Evolutionary conservation across 225 moss, liverwort and hornwort genomes (phyloP), one percentile per base, ranked within the genome.

Genomic region (Bryum argenteum): DNA sequence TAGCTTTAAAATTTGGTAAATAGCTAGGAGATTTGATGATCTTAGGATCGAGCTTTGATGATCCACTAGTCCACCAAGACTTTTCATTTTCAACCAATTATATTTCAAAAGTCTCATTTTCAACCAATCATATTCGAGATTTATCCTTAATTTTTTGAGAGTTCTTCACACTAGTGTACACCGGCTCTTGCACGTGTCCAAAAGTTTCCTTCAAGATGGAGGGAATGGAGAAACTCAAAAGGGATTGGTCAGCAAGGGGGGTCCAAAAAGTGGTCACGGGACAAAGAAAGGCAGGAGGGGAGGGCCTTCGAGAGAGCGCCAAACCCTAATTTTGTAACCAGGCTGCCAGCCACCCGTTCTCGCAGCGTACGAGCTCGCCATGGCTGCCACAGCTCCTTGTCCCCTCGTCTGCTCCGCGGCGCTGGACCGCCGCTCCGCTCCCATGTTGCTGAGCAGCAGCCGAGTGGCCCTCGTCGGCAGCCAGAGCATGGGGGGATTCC

Each of bases 401-500:
- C 57, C 69, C 0, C 64, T 65, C 45, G 57, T 64, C 68, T 71
- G 70, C 66, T 64, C 73, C 53, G 66, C 61, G 71, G 58, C 66
- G 60, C 75, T 69, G 33, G 60, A 54, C 43, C 80, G 60, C 75
- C 43, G 8, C 15, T 48, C 26, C 11, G 67, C 68, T 48, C 73
- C 85, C 52, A 79, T 82, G 82, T 43, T 76, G 23, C 28, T n/a
- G 47, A 73, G 63, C 76, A 5, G 73, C 23, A 54, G 73, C 33
- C 75, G 75, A 14, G 73, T 48, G 40, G 79, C 73, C n/a, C 54
- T 82, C 14, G 71, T 79, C n/a, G 71, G 61, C 45, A 40, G 65
- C 63, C 72, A 54, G 54, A 18, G 65, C 65, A 69, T 64, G 71
- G 82, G 71, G 71, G 82, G 71, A n/a, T 23, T 83, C 40, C 72